Conservation (phyloP, 2,329 filamentous ascomycete genomes). For the Pezicula rhizophila region DNA sequence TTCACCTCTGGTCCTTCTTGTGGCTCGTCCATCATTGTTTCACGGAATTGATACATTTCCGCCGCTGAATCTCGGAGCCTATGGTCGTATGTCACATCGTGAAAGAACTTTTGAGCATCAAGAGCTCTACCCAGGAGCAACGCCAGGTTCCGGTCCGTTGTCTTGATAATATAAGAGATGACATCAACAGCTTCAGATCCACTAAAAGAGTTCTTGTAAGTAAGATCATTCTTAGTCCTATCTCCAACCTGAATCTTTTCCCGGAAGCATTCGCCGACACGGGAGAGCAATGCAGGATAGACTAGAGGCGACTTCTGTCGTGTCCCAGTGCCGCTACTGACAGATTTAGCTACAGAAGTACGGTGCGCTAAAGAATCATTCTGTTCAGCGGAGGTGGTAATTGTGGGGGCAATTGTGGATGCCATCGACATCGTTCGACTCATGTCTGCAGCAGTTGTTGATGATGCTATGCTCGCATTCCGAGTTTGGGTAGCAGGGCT, state of each 20-base stretch:
- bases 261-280: conserved; percentile 86
- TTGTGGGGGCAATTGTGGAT: conserved; percentile 69
- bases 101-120: conserved; percentile 98
- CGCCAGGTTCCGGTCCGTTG: conserved; percentile 89
- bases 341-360: conserved; percentile 45
- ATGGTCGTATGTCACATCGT: conserved; percentile 98
- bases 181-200: conserved; percentile 94
- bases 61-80: conserved; percentile 86
- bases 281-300: conserved; percentile 89
- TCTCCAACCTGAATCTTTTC: conserved; percentile 82
- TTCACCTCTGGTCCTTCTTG: conserved; percentile 72
- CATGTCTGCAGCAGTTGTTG: conserved; percentile 33
- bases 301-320: conserved; percentile 67
- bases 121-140: conserved; percentile 83
- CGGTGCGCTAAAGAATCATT: conserved; percentile 42
- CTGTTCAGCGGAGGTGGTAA: conserved; percentile 54
- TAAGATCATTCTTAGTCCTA: conserved; percentile 90
- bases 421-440: conserved; percentile 85
- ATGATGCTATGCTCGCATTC: conserved; percentile 54
- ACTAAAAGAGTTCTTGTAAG: conserved; percentile 95
- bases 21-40: conserved; percentile 80
- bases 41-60: conserved; percentile 95
- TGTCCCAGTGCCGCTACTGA: conserved; percentile 23
- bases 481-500: conserved; percentile 44
- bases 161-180: conserved; percentile 94